Evolutionary conservation across 805 yeast genomes (phyloP).

Genomic region (Starmera dryadoides): DNA sequence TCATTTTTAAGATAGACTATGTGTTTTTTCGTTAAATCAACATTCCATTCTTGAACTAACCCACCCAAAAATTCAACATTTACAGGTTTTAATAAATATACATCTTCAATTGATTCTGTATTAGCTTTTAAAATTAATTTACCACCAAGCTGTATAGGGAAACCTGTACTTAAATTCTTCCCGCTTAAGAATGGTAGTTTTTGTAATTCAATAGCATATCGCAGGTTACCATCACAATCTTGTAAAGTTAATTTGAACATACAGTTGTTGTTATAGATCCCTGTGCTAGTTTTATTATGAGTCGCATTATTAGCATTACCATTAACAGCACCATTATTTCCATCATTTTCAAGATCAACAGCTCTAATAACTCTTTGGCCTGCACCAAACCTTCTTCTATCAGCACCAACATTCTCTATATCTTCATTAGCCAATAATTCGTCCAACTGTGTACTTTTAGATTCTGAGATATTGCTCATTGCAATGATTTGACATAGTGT

Average conservation of each 20-base stretch:
- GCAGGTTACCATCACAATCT: constrained; percentile 41
- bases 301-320: not conserved
- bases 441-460: constrained; percentile 48
- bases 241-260: constrained; percentile 51
- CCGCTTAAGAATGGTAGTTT: constrained; percentile 39
- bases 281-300: constrained; percentile 1
- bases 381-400: constrained; percentile 34
- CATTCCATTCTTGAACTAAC: constrained; percentile 30
- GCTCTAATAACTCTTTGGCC: constrained; percentile 29
- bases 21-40: constrained; percentile 23
- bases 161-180: constrained; percentile 15
- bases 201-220: constrained; percentile 53
- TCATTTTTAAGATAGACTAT: constrained; percentile 22
- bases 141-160: constrained; percentile 48
- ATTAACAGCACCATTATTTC: constrained; percentile 4
- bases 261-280: constrained; percentile 8
- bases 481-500: constrained; percentile 49
- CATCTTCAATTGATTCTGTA: constrained; percentile 40
- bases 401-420: constrained; percentile 53
- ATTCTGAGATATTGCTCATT: constrained; percentile 44
- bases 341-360: constrained; percentile 38
- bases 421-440: constrained; percentile 44
- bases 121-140: constrained; percentile 44
- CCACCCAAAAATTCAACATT: constrained; percentile 31
- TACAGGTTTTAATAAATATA: constrained; percentile 23